A percentile compares a stretch with the other conserved stretches of the same genome.
These are phyloP conservation scores for Scheffersomyces lignosus DNA, from an alignment of 805 yeast genomes.

Conservation along the genomic window DNA sequence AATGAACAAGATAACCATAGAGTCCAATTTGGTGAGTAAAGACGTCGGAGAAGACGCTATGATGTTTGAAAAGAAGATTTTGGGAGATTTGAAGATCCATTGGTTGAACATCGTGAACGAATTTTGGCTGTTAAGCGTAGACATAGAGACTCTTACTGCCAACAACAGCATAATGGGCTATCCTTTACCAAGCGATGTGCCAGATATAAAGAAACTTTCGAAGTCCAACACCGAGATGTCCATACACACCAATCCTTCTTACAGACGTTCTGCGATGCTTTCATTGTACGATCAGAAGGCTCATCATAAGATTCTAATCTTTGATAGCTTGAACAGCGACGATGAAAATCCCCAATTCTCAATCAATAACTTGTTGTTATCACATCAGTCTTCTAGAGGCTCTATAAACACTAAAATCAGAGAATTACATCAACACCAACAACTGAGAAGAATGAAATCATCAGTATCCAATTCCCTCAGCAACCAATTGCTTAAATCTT, in stretches of 20 bases:
- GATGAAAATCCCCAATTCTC: conserved; percentile 41
- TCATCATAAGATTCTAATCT: conserved; percentile 35
- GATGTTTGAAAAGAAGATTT: conserved; percentile 37
- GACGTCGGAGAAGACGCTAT: conserved; percentile 10
- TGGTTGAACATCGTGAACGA: conserved; percentile 35
- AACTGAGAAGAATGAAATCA: conserved; percentile 4
- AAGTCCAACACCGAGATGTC: conserved; percentile 38
- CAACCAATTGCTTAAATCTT: neutral
- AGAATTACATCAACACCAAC: conserved; percentile 17
- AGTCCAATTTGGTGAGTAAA: conserved; percentile 28
- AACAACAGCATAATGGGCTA: conserved; percentile 15
- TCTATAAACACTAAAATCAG: conserved; percentile 31
- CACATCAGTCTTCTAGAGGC: conserved; percentile 37
- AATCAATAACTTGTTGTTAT: conserved; percentile 36
- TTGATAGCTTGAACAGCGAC: conserved; percentile 20
- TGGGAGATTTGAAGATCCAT: conserved; percentile 41
- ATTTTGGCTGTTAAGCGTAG: conserved; percentile 29
- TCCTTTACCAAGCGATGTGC: conserved; percentile 29
- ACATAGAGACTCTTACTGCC: conserved; percentile 13
- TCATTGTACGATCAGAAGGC: conserved; percentile 40
- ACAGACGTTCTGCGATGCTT: conserved; percentile 45
- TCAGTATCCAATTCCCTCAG: conserved; percentile 3
- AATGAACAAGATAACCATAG: conserved; percentile 36
- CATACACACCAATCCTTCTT: conserved; percentile 44
- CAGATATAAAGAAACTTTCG: conserved; percentile 19